These are phyloP conservation scores for Allium fistulosum DNA, from an alignment of 106 monocot genomes.

Conservation along the genomic window DNA sequence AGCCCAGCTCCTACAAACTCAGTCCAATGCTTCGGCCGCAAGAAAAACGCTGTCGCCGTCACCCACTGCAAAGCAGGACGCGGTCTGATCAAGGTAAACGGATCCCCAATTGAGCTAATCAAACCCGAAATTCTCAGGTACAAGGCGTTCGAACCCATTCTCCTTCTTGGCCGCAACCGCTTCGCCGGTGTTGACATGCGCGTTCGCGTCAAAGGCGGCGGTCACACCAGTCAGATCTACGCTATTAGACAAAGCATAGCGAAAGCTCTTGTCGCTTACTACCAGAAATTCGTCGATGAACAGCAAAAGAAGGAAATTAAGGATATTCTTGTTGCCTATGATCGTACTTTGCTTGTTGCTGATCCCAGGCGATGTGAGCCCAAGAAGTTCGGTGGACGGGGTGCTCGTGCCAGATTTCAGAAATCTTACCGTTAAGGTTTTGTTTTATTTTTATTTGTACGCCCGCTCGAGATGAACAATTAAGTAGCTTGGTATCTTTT, in stretches of 20 bases:
- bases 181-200: slow-evolving; percentile 16
- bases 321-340: slow-evolving; percentile 13
- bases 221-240: slow-evolving; percentile 15
- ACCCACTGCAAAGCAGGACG: slow-evolving; percentile 12
- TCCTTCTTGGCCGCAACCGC: slow-evolving; percentile 8
- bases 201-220: slow-evolving; percentile 9
- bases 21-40: slow-evolving; percentile 17
- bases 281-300: slow-evolving; percentile 21
- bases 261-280: slow-evolving; percentile 17
- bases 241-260: slow-evolving; percentile 16
- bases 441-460: neutral
- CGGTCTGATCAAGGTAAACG: slow-evolving; percentile 17
- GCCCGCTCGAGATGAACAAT: too few relatives aligned
- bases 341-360: slow-evolving; percentile 12
- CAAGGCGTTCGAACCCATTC: slow-evolving; percentile 18
- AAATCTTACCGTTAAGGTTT: slow-evolving; percentile 15
- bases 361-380: slow-evolving; percentile 18
- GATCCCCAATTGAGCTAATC: slow-evolving; percentile 13
- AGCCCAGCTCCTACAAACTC: neutral
- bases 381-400: slow-evolving; percentile 19
- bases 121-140: slow-evolving; percentile 20
- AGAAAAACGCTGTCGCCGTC: slow-evolving; percentile 17
- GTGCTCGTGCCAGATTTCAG: slow-evolving; percentile 18
- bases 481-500: too few relatives aligned
- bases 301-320: slow-evolving; percentile 13